Base-by-base conservation (phyloP, 306 rosid species). In the Vigna mungo region DNA sequence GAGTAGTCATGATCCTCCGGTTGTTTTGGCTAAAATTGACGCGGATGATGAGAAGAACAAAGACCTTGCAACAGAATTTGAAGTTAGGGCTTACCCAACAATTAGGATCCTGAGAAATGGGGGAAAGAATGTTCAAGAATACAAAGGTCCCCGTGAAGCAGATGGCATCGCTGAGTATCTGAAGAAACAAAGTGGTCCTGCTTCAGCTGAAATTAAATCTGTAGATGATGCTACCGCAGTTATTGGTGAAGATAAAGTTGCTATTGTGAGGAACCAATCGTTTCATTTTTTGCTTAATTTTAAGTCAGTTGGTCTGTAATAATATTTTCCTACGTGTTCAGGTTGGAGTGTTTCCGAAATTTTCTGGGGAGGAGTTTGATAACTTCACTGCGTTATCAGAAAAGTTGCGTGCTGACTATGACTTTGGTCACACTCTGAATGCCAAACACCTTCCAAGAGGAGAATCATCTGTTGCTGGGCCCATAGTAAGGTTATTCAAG, bases 71-170 rank as follows among this genome's bases (percentile, higher is more conserved):
- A 30, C 53, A 1, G 84, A 84, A 37, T 89, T 68, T 51, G 89
- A 87, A 12, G 65, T 89, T 20, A 10, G 75, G 96, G 93, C 20
- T 92, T 86, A 39, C 83, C 97, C 97, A 78, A 89, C 97, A 6
- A 43, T 90, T n/a, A 90, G 90, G 85, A 87, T 90, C 84, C 59
- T 92, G 9, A 87, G 96, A 80, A 86, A 89, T 37, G 94, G 92
- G 59, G 97, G 97, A 34, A 87, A 86, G 89, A 70, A 8, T 43
- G 59, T 84, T 82, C 90, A 90, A 51, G 96, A 90, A 16, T 92
- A 89, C 88, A 87, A 92, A 61, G 97, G 97, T 39, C 96, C 96
- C 53, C 85, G 90, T 30, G 94, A 89, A n/a, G 88, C 97, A 9
- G 82, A 89, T 41, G 94, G 96, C 52, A 92, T 92, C 68, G 92